Conservation (phyloP, 2,329 filamentous ascomycete genomes). For the Aspergillus sp. region DNA sequence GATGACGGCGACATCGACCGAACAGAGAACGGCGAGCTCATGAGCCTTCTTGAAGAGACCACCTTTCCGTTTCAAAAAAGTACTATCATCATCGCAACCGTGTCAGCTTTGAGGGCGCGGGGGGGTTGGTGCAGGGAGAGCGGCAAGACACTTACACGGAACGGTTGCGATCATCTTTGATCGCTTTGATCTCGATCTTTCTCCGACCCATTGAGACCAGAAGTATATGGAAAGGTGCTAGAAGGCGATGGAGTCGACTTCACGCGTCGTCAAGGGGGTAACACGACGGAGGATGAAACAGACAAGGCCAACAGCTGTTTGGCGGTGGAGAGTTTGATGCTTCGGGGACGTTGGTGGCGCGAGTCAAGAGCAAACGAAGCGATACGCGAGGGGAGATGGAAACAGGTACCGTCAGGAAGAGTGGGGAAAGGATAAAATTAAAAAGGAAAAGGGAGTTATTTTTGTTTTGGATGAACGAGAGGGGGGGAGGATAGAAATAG, state of each 20-base stretch:
- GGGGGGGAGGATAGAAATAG: slow-evolving; percentile 4
- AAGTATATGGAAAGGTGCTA: not conserved
- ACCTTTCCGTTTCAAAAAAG: slow-evolving; percentile 97
- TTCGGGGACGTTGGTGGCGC: too few species aligned
- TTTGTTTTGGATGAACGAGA: slow-evolving; percentile 4
- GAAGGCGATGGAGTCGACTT: slow-evolving; percentile 5
- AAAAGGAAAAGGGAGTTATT: slow-evolving; percentile 5
- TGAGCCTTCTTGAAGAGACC: slow-evolving; percentile 99
- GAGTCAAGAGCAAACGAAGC: too few species aligned
- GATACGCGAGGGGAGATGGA: not conserved
- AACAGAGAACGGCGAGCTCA: slow-evolving; percentile 95
- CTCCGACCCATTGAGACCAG: slow-evolving; percentile 72
- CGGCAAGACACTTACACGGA: slow-evolving; percentile 69
- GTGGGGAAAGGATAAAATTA: slow-evolving; percentile 1
- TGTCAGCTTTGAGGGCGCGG: slow-evolving; percentile 1
- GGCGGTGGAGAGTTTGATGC: too few species aligned
- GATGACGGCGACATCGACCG: slow-evolving; percentile 96
- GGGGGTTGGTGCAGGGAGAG: not conserved
- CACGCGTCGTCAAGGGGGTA: slow-evolving; percentile 7
- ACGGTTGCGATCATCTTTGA: slow-evolving; percentile 96
- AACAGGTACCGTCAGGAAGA: not conserved
- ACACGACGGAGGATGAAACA: slow-evolving; percentile 6
- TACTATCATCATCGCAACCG: slow-evolving; percentile 50
- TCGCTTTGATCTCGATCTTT: slow-evolving; percentile 99
- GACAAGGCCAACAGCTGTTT: not conserved